Percentiles rank a stretch among this genome's conserved stretches.
Conservation (phyloP, 345 rosid species). For the Boechera stricta region DNA sequence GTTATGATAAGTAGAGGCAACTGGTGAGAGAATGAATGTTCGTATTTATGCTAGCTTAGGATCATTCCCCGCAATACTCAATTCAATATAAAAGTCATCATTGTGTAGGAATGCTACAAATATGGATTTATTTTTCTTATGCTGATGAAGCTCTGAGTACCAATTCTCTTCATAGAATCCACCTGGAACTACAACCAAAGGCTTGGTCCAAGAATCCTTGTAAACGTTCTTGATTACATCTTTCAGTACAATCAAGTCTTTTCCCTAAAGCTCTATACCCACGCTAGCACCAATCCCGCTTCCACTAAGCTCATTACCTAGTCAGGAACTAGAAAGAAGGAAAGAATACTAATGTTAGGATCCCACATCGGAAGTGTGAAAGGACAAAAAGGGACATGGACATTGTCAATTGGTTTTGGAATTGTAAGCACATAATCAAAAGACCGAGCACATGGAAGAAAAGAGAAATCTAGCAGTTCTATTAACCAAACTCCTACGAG, state of each 20-base stretch:
- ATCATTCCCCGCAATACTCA: constrained; percentile 63
- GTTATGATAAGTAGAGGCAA: no score
- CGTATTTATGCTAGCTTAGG: constrained; percentile 56
- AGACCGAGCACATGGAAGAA: not conserved
- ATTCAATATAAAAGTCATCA: not conserved
- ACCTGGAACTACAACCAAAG: constrained; percentile 82
- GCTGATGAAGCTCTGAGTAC: constrained; percentile 68
- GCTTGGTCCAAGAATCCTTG: constrained; percentile 54
- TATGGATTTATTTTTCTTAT: not conserved
- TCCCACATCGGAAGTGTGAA: not conserved
- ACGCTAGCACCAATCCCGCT: constrained; percentile 79
- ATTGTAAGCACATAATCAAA: not conserved
- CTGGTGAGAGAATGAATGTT: no score
- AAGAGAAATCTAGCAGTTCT: not conserved
- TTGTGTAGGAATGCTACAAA: constrained; percentile 8
- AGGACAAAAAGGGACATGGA: not conserved
- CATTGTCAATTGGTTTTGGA: not conserved
- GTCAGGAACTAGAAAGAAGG: not conserved
- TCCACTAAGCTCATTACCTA: constrained; percentile 95
- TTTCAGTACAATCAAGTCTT: constrained; percentile 68
- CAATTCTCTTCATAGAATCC: constrained; percentile 76
- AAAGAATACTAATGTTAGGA: not conserved
- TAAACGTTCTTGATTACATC: constrained; percentile 63
- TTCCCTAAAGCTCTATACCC: constrained; percentile 66
- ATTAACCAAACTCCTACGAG: constrained; percentile 91